Conservation (phyloP, 345 rosid species). For the Salix dunnii region DNA sequence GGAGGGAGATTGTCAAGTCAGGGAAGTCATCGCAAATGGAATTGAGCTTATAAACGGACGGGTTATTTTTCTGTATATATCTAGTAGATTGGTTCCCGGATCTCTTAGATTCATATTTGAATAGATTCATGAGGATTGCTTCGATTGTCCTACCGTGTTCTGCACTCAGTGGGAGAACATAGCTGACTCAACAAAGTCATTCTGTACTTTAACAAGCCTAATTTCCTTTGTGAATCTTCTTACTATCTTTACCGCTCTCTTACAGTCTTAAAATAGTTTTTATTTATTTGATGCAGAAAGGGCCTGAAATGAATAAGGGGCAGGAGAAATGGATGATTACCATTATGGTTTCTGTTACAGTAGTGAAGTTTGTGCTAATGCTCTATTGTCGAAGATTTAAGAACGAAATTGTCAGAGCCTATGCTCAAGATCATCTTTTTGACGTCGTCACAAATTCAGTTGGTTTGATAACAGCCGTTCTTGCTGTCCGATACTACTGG, state of each 20-base stretch:
- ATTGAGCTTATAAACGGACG: too few relatives aligned
- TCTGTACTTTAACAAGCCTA: background rate
- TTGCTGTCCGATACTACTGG: conserved; percentile 33
- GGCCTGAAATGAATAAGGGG: conserved; percentile 16
- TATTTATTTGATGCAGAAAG: conserved; percentile 16
- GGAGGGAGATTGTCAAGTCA: too few relatives aligned
- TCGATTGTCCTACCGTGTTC: background rate
- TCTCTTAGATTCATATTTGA: background rate
- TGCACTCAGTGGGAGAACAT: background rate
- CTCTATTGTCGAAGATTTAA: conserved; percentile 38
- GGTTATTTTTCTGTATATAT: too few relatives aligned
- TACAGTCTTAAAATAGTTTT: background rate
- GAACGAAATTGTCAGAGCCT: conserved; percentile 34
- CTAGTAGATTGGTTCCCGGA: too few relatives aligned
- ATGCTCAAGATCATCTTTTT: conserved; percentile 41
- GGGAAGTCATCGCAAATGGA: too few relatives aligned
- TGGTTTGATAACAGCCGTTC: conserved; percentile 31
- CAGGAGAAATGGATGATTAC: conserved; percentile 43
- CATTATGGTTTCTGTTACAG: conserved; percentile 33
- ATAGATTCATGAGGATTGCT: too few relatives aligned
- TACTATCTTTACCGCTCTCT: background rate
- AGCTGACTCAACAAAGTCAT: background rate
- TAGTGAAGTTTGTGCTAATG: conserved; percentile 38
- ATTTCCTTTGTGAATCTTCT: background rate
- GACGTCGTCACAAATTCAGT: conserved; percentile 37